Evolutionary conservation across 768 basidiomycete genomes (phyloP).

Genomic region (Leccinum rimulosum): DNA sequence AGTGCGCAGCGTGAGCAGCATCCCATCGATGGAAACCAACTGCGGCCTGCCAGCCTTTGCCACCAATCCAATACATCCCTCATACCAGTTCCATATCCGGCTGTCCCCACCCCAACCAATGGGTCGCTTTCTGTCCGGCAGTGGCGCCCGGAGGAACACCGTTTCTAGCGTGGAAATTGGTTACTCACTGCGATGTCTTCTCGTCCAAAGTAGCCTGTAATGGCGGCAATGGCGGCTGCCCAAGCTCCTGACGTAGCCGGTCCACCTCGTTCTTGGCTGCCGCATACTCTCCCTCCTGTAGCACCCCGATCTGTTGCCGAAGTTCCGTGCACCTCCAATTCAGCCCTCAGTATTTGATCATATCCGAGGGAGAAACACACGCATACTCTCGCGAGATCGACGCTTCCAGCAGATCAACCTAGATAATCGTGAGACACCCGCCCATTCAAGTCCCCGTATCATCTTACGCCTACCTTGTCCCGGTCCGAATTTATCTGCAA

Average conservation of each 20-base stretch:
- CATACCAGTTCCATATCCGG: slow-evolving; percentile 2
- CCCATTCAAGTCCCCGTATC: slow-evolving; percentile 1
- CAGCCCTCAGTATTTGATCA: slow-evolving; percentile 9
- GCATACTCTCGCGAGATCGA: slow-evolving; percentile 69
- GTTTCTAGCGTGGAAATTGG: slow-evolving; percentile 11
- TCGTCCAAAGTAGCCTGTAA: slow-evolving; percentile 75
- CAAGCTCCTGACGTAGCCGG: slow-evolving; percentile 69
- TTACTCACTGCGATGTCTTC: slow-evolving; percentile 50
- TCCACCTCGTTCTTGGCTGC: slow-evolving; percentile 76
- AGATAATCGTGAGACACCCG: slow-evolving; percentile 7
- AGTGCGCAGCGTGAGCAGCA: slow-evolving; percentile 14
- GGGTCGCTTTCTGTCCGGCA: slow-evolving; percentile 4
- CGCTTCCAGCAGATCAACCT: slow-evolving; percentile 68
- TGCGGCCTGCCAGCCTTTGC: background rate
- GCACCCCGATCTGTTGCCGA: slow-evolving; percentile 57
- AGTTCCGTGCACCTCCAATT: slow-evolving; percentile 59
- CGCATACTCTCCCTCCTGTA: slow-evolving; percentile 78
- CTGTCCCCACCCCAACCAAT: slow-evolving; percentile 2
- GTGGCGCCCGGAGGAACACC: slow-evolving; percentile 4
- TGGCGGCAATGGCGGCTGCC: slow-evolving; percentile 69
- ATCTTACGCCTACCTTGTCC: slow-evolving; percentile 50
- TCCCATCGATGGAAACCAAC: slow-evolving; percentile 4
- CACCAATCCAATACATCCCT: background rate
- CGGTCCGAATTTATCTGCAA: slow-evolving; percentile 75
- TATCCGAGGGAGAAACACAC: slow-evolving; percentile 1